Percentiles rank a stretch among this genome's conserved stretches.
Conservation (phyloP, 805 yeast genomes). For the Starmerella apis region DNA sequence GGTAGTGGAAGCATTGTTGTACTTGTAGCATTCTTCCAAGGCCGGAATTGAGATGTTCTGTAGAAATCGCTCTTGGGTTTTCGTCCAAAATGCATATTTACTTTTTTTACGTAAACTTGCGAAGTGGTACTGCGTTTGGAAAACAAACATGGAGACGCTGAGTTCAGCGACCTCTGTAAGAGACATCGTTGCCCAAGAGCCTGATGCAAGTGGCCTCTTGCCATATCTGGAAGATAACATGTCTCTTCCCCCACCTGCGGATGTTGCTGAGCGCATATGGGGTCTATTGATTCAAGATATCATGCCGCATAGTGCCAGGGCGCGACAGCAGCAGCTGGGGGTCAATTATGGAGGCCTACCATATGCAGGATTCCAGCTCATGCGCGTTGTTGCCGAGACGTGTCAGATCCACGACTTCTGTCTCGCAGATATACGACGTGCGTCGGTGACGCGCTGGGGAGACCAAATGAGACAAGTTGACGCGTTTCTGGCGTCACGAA, state of each 20-base stretch:
- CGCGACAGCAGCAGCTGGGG: not conserved
- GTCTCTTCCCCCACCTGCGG: not conserved
- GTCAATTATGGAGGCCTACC: not conserved
- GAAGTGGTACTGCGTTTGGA: not conserved
- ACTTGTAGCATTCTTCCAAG: no score
- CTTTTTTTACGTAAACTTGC: not conserved
- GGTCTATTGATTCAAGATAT: not conserved
- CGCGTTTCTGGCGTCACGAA: constrained; percentile 5
- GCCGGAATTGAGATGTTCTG: no score
- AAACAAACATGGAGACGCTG: not conserved
- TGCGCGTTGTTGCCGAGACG: constrained; percentile 6
- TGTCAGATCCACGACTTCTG: constrained; percentile 10
- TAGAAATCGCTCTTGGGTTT: no score
- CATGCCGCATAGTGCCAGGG: not conserved
- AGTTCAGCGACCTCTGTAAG: not conserved
- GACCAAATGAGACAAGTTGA: constrained; percentile 5
- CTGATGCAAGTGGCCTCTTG: constrained; percentile 2
- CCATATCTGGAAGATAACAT: not conserved
- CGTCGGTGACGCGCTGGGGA: constrained; percentile 7
- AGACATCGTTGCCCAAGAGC: not conserved
- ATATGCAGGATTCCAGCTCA: constrained; percentile 1
- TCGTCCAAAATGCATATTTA: no score
- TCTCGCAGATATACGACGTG: constrained; percentile 2
- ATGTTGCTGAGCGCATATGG: constrained; percentile 5
- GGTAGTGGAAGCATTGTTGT: no score